Evolutionary conservation across 2,329 filamentous ascomycete species (phyloP).

Genomic region (Cercospora zeina): DNA sequence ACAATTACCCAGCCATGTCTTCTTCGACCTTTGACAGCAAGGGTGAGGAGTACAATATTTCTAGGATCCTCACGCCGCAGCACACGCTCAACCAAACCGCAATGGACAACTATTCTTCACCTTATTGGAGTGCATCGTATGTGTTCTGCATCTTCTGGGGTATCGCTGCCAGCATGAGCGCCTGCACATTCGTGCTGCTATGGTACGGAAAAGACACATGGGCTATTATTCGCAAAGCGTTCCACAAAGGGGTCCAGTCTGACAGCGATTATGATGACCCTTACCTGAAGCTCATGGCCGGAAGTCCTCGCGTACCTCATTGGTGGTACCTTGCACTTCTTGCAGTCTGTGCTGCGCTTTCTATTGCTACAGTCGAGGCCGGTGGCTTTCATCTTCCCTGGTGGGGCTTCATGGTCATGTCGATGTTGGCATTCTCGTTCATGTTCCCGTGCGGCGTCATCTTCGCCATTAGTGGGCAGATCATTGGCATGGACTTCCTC

Average conservation of each 20-base stretch:
- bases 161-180: slow-evolving; percentile 40
- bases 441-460: slow-evolving; percentile 37
- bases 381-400: slow-evolving; percentile 37
- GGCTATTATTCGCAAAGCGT: slow-evolving; percentile 26
- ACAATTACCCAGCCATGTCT: slow-evolving; percentile 53
- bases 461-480: slow-evolving; percentile 16
- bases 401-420: slow-evolving; percentile 40
- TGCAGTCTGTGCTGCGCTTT: slow-evolving; percentile 33
- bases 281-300: slow-evolving; percentile 39
- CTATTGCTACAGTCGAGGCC: slow-evolving; percentile 36
- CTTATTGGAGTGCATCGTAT: slow-evolving; percentile 37
- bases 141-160: slow-evolving; percentile 33
- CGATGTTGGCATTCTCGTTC: slow-evolving; percentile 32
- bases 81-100: slow-evolving; percentile 42
- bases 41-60: slow-evolving; percentile 77
- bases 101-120: slow-evolving; percentile 27
- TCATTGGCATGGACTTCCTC: slow-evolving; percentile 30
- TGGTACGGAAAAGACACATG: slow-evolving; percentile 35
- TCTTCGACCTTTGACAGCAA: slow-evolving; percentile 81
- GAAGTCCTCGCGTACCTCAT: slow-evolving; percentile 35
- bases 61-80: slow-evolving; percentile 72
- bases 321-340: slow-evolving; percentile 41
- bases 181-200: slow-evolving; percentile 37
- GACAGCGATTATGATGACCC: slow-evolving; percentile 36
- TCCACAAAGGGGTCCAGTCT: slow-evolving; percentile 22